Evolutionary conservation across 805 yeast species (phyloP), one percentile per base, ranked within the genome.

Genomic region (Kodamaea hsintzibuensis): DNA sequence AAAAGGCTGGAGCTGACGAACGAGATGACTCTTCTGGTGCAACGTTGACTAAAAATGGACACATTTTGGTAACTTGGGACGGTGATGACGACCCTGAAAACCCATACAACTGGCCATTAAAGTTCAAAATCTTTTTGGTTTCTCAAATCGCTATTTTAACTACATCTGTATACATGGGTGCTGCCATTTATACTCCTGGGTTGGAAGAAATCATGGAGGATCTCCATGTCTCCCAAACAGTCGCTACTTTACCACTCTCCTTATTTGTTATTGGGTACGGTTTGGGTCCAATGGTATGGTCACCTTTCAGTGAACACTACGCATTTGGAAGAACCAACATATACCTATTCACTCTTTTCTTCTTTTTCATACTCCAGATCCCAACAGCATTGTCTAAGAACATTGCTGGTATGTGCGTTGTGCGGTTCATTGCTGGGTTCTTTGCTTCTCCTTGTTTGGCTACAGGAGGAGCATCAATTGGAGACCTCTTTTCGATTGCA

Each of bases 251-350:
- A 37, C 83, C 85, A 2, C 70, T 85, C 59, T 69, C 85, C 0
- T 57, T 82, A 39, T 85, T 79, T 57, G 84, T 84, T 7, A 59
- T 83, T 27, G 89, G 88, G 8, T 83, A 84, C 60, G 88, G 85
- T 50, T 49, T 82, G 16, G 87, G 87, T 1, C 87, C 87, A 1
- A 70, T 84, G 71, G 57, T 82, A 1, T 79, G 82, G 51, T 79
- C 86, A 0, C 88, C 89, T 2, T 58, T 84, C 56, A 78, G 85
- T 12, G 89, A 84, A 62, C 73, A 80, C 47, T 79, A 83, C 2
- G 62, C 66, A 2, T 64, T 81, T 47, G 88, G 88, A 12, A 74
- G 88, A 56, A 80, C 80, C 52, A 69, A 75, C 30, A 74, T 82
- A 42, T 84, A 82, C 56, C 69, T 77, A 35, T 48, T 67, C 17